phyloP scores from a whole-genome alignment of 768 basidiomycete genomes.

The Lentinula sp. region DNA sequence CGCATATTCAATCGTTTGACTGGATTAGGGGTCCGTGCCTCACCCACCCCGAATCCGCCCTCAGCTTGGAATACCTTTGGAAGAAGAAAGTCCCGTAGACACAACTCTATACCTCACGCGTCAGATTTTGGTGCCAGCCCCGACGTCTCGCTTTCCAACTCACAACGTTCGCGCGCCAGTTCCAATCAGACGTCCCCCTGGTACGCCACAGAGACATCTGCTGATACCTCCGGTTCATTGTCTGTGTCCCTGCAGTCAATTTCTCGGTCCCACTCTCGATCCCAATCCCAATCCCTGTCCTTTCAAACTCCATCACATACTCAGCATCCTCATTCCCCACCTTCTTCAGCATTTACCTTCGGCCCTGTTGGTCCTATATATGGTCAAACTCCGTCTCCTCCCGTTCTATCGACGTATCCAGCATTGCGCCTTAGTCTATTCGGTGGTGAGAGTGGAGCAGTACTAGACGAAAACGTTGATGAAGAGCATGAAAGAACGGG shows the following conservation, averaged over 20 bases:
- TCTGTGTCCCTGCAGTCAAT: not conserved
- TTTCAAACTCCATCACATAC: not conserved
- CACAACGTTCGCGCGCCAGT: slow-evolving; percentile 4
- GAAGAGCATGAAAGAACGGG: not conserved
- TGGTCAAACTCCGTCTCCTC: not conserved
- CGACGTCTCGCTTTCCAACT: not conserved
- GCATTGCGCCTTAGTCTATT: not conserved
- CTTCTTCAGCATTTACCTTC: slow-evolving; percentile 4
- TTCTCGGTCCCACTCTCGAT: not conserved
- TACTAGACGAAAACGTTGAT: not conserved
- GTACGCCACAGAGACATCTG: not conserved
- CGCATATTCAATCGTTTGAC: slow-evolving; percentile 1
- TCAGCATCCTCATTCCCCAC: not conserved
- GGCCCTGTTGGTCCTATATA: not conserved
- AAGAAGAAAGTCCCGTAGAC: not conserved
- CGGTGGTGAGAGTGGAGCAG: not conserved
- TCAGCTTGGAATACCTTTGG: slow-evolving; percentile 8
- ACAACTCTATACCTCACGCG: slow-evolving; percentile 2
- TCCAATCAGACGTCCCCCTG: not conserved
- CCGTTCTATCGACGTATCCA: not conserved
- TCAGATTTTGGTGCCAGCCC: slow-evolving; percentile 4
- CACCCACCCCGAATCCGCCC: slow-evolving; percentile 3
- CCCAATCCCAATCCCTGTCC: not conserved
- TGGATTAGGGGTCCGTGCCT: not conserved
- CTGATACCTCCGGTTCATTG: not conserved